Evolutionary conservation across 176 grass and related monocot species (phyloP).

Genomic region (Oryza glaberrima): DNA sequence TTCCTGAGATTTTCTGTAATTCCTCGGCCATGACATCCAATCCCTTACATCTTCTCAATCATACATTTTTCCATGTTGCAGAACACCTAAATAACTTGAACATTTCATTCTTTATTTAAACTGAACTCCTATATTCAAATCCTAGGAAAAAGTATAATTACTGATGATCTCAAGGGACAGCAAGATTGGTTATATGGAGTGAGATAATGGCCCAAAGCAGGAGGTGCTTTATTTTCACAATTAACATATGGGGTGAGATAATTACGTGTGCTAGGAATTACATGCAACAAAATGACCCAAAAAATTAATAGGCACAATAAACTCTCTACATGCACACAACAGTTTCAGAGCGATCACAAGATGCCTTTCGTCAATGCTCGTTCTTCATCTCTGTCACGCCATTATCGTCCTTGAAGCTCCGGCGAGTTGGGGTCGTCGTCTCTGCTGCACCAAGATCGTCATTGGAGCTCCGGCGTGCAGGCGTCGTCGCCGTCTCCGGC

Average conservation of each 20-base stretch:
- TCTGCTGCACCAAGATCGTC: not conserved
- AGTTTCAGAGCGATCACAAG: not conserved
- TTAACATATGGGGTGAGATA: not conserved
- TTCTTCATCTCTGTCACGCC: not conserved
- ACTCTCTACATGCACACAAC: constrained; percentile 5
- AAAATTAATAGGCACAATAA: not conserved
- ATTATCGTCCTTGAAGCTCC: not conserved
- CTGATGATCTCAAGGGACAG: not conserved
- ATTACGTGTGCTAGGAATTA: constrained; percentile 16
- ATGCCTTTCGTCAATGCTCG: not conserved
- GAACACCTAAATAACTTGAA: not conserved
- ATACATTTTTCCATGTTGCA: not conserved
- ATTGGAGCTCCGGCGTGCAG: not conserved
- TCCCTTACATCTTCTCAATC: no score
- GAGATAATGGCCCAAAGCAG: not conserved
- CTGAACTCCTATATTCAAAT: no score
- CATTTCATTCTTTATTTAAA: no score
- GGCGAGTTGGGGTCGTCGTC: not conserved
- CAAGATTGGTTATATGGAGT: not conserved
- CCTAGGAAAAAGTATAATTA: not conserved
- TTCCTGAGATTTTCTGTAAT: no score
- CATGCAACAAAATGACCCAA: not conserved
- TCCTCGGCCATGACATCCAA: no score
- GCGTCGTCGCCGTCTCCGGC: not conserved
- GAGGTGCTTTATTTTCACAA: constrained; percentile 12